phyloP scores from a whole-genome alignment of 805 yeast species.

The Komagataella mondaviorum region DNA sequence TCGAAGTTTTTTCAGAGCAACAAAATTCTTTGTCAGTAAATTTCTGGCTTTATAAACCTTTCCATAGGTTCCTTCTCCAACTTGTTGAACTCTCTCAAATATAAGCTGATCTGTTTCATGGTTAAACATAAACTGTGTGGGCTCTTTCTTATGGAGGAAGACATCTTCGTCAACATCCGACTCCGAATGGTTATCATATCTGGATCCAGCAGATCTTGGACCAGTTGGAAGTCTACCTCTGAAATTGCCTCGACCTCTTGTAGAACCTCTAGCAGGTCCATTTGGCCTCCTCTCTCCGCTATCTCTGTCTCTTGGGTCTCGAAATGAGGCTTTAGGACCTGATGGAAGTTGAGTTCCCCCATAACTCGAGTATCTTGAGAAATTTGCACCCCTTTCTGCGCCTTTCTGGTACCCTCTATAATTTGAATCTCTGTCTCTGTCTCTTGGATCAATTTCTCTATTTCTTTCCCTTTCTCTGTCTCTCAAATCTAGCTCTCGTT shows the following conservation, averaged over 20 bases:
- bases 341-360: background rate
- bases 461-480: slow-evolving; percentile 1
- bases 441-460: background rate
- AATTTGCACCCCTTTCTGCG: background rate
- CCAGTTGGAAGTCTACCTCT: slow-evolving; percentile 1
- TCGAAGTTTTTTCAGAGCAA: slow-evolving; percentile 79
- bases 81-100: slow-evolving; percentile 70
- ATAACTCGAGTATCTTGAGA: background rate
- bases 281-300: background rate
- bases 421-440: background rate
- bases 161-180: background rate
- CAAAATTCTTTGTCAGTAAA: slow-evolving; percentile 47
- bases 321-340: background rate
- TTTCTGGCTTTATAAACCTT: slow-evolving; percentile 86
- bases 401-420: background rate
- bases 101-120: slow-evolving; percentile 19
- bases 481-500: background rate
- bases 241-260: background rate
- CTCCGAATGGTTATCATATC: background rate
- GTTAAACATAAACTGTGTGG: slow-evolving; percentile 7
- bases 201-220: background rate
- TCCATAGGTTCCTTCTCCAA: slow-evolving; percentile 99
- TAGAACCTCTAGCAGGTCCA: background rate
- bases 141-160: background rate
- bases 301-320: background rate